Evolutionary conservation across 2,329 filamentous ascomycete genomes (phyloP).

Genomic region (Neofusicoccum cordaticola): DNA sequence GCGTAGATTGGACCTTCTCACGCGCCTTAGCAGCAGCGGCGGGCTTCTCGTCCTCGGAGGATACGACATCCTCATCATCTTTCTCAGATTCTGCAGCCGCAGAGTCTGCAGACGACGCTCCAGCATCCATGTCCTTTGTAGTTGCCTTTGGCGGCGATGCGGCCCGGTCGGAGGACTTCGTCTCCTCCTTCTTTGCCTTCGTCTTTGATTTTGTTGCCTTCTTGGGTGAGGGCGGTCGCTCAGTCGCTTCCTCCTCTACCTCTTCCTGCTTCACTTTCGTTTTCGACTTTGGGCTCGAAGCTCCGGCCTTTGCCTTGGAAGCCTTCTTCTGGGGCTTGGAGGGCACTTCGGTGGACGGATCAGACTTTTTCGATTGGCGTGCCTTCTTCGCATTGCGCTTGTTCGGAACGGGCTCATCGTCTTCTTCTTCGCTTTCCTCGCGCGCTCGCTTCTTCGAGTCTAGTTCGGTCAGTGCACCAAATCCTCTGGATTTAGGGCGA

Average conservation of each 20-base stretch:
- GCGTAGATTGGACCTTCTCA: slow-evolving; percentile 74
- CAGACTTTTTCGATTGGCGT: slow-evolving; percentile 4
- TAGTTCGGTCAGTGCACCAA: not conserved
- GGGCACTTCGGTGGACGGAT: slow-evolving; percentile 21
- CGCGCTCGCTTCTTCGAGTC: slow-evolving; percentile 14
- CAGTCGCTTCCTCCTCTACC: slow-evolving; percentile 15
- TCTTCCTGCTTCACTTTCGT: slow-evolving; percentile 21
- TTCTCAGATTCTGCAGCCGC: slow-evolving; percentile 21
- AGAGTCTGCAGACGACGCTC: not conserved
- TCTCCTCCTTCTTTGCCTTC: not conserved
- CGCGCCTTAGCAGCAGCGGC: slow-evolving; percentile 71
- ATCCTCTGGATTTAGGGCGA: too few relatives aligned
- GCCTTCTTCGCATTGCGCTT: slow-evolving; percentile 30
- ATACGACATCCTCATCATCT: slow-evolving; percentile 44
- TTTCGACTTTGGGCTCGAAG: slow-evolving; percentile 18
- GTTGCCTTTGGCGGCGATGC: not conserved
- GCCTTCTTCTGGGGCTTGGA: slow-evolving; percentile 19
- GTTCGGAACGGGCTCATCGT: slow-evolving; percentile 37
- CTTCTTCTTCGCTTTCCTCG: slow-evolving; percentile 19
- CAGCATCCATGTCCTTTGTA: not conserved
- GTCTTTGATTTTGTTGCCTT: slow-evolving; percentile 13
- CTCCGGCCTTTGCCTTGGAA: slow-evolving; percentile 24
- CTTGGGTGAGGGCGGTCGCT: slow-evolving; percentile 4
- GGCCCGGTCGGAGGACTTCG: not conserved
- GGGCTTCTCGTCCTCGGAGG: slow-evolving; percentile 65